Evolutionary conservation across 163 green algal species (phyloP), one percentile per base, ranked within the genome.

Genomic region (Volvox carteri): DNA sequence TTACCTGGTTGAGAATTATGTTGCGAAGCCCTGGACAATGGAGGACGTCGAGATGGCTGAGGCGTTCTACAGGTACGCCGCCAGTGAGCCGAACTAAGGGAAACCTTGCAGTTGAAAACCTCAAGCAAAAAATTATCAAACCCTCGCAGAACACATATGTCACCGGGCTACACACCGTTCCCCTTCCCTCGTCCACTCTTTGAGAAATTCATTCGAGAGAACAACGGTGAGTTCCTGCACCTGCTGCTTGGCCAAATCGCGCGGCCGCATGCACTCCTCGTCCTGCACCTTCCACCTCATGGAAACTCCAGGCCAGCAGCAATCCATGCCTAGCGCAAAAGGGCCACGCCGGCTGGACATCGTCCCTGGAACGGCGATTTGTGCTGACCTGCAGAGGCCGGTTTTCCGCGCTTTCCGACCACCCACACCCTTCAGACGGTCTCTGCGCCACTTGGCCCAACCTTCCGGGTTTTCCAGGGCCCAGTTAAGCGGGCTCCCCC

Each of bases 181-280:
- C 95, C 96, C 12, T 99, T 96, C 79, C 97, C 97, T 21, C 91
- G 92, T 6, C 86, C 95, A 28, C 78, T 98, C 0, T 98, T 98
- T 81, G 58, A 94, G 18, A 96, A 96, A 62, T 97, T 99, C 88
- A 94, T 99, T 25, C 58, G 78, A 0, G 95, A 99, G 74, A 96
- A 98, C 73, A 88, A 98, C 88, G 97, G 96, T 95, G 28, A 9
- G 90, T 44, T 35, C 12, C 67, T 48, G 14, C 7, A 33, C 21
- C n/a, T 48, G 25, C 28, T 12, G 12, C 62, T n/a, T n/a, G n/a
- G n/a, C n/a, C n/a, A n/a, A n/a, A 58, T 58, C 14, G 48, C 14
- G 48, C 48, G 11, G 48, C 11, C 48, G 48, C 48, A 58, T 58
- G 48, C 62, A 41, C 6, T 42, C 62, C 18, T 42, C 62, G 8